Conservation (phyloP, 2,329 filamentous ascomycete genomes). For the Xylariaceae sp. region DNA sequence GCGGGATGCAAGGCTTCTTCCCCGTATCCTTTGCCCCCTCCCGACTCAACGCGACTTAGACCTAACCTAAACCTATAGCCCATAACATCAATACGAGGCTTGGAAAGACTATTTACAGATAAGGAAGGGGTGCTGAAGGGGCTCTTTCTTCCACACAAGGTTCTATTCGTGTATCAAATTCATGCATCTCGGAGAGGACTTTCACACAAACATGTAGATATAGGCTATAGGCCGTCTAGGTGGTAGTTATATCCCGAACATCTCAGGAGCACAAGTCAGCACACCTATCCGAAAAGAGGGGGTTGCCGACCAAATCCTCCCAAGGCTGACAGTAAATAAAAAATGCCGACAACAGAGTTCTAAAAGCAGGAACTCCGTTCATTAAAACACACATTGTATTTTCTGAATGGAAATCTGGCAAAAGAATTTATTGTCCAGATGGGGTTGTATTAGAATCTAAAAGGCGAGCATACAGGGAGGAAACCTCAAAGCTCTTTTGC, state of each 20-base stretch:
- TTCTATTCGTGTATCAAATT: neutral
- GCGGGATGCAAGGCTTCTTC: neutral
- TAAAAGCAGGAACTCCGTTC: neutral
- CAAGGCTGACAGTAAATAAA: neutral
- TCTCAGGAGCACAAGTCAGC: neutral
- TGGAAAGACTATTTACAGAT: neutral
- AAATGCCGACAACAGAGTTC: neutral
- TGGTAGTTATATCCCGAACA: neutral
- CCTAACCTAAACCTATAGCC: too few species aligned
- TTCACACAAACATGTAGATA: neutral
- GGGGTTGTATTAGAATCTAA: conserved; percentile 53
- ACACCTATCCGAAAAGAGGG: neutral
- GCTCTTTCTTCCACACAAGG: neutral
- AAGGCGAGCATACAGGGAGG: conserved; percentile 42
- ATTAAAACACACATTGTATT: neutral
- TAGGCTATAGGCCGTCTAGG: too few species aligned
- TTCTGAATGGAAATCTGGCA: conserved; percentile 5
- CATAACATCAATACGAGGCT: neutral
- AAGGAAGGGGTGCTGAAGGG: neutral
- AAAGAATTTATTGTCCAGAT: conserved; percentile 50
- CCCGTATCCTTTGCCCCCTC: too few species aligned
- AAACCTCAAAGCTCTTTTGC: conserved; percentile 43
- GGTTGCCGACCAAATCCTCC: neutral
- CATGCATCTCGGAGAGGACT: neutral
- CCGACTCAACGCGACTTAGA: neutral